Evolutionary conservation across 202 grass and related monocot genomes (phyloP).

Genomic region (Zizania palustris): DNA sequence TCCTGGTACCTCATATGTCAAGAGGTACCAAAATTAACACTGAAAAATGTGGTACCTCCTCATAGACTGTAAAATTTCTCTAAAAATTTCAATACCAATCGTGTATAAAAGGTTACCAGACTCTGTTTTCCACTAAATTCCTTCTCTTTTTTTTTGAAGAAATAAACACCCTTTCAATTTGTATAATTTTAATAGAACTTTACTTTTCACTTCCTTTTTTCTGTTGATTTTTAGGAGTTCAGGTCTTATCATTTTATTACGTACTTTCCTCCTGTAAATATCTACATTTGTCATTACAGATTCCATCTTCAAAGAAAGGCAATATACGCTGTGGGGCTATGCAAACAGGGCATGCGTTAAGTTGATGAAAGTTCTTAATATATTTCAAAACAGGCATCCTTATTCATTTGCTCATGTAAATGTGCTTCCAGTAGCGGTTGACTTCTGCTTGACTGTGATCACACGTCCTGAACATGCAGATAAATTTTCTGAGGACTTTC

Average conservation of each 20-base stretch:
- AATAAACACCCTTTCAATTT: no score
- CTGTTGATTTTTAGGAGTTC: conserved; percentile 6
- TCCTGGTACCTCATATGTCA: no score
- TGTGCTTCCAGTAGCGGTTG: conserved; percentile 63
- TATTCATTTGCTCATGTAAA: conserved; percentile 84
- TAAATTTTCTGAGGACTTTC: conserved; percentile 77
- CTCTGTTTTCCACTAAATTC: no score
- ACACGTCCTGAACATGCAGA: conserved; percentile 70
- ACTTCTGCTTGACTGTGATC: conserved; percentile 88
- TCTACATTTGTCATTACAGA: conserved; percentile 45
- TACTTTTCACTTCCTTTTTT: neutral
- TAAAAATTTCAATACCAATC: no score
- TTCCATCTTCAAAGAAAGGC: conserved; percentile 69
- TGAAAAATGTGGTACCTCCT: no score
- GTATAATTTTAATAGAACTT: no score
- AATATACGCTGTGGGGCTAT: conserved; percentile 73
- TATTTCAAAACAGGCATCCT: conserved; percentile 75
- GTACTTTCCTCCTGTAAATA: no score
- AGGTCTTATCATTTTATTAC: no score
- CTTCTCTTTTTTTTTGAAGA: no score
- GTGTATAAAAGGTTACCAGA: no score
- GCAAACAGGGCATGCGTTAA: conserved; percentile 83
- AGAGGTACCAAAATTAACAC: no score
- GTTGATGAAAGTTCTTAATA: conserved; percentile 84
- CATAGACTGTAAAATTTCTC: no score